phyloP scores from a whole-genome alignment of 208 protist species.

The Leishmania turanica region DNA sequence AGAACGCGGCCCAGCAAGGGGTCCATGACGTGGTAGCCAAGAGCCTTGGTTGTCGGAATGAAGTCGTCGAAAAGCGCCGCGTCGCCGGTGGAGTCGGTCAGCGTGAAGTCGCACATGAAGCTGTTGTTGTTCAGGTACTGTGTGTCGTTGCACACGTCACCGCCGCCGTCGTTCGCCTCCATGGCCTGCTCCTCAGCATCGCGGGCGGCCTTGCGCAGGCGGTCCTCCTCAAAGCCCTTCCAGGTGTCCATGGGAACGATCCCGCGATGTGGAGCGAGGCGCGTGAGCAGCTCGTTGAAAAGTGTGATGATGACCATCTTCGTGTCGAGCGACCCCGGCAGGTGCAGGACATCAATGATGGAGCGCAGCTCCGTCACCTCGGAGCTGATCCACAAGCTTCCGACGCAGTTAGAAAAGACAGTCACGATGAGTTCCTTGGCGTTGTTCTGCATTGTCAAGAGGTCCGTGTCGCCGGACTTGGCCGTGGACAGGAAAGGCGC shows the following conservation, averaged over 20 bases:
- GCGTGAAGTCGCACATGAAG: constrained; percentile 22
- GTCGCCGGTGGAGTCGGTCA: constrained; percentile 28
- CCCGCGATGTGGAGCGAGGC: constrained; percentile 83
- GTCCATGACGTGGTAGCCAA: constrained; percentile 87
- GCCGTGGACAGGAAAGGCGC: constrained; percentile 64
- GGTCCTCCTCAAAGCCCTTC: constrained; percentile 70
- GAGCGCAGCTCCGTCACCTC: constrained; percentile 80
- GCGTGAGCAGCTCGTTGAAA: constrained; percentile 78
- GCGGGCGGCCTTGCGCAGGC: constrained; percentile 34
- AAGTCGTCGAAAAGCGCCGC: constrained; percentile 40
- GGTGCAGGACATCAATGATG: constrained; percentile 81
- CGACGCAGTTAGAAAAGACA: constrained; percentile 77
- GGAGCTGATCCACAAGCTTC: constrained; percentile 72
- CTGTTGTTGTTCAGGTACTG: constrained; percentile 23
- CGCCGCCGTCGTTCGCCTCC: constrained; percentile 9
- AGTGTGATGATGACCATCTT: constrained; percentile 89
- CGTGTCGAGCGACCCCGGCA: constrained; percentile 80
- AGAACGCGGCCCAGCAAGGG: constrained; percentile 73
- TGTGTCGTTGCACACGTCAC: constrained; percentile 12
- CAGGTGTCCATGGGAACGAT: constrained; percentile 63
- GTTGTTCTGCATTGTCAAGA: constrained; percentile 67
- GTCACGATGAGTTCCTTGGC: constrained; percentile 77
- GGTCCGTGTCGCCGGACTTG: constrained; percentile 23
- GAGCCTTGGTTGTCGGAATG: constrained; percentile 83
- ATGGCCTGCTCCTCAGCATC: constrained; percentile 27